phyloP scores from a whole-genome alignment of 192 early-diverging fungal species.

The Bifiguratus adelaidae region DNA sequence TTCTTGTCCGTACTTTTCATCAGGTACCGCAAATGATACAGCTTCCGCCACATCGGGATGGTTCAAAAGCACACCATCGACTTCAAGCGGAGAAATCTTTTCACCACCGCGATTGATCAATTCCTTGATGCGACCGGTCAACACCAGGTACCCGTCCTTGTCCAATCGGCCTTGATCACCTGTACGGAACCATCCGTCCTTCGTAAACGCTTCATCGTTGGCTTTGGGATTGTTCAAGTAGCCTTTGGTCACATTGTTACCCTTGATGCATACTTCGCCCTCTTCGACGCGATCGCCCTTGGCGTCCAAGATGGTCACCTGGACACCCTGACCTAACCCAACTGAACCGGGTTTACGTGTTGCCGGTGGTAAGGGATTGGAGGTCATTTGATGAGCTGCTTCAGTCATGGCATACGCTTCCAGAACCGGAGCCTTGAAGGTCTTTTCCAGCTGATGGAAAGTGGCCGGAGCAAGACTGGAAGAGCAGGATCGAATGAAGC shows the following conservation, averaged over 20 bases:
- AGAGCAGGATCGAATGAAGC: constrained; percentile 77
- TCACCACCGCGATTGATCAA: constrained; percentile 87
- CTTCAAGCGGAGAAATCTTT: constrained; percentile 83
- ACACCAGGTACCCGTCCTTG: constrained; percentile 60
- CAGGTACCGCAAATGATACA: constrained; percentile 61
- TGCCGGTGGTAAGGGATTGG: constrained; percentile 60
- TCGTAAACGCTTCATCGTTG: constrained; percentile 47
- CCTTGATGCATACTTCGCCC: constrained; percentile 82
- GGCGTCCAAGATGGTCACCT: constrained; percentile 55
- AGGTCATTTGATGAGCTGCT: constrained; percentile 82
- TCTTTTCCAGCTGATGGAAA: constrained; percentile 50
- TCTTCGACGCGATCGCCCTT: constrained; percentile 33
- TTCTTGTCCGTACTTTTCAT: constrained; percentile 76
- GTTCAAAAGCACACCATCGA: constrained; percentile 59
- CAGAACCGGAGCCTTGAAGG: constrained; percentile 59
- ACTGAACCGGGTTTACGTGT: constrained; percentile 70
- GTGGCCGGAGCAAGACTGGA: constrained; percentile 61
- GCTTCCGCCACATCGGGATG: constrained; percentile 64
- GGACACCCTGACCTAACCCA: constrained; percentile 65
- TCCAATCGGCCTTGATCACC: constrained; percentile 79
- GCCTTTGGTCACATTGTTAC: constrained; percentile 68
- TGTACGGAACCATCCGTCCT: constrained; percentile 70
- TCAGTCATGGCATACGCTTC: constrained; percentile 86
- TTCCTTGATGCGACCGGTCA: constrained; percentile 85
- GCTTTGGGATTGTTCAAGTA: constrained; percentile 65